Percentiles rank a stretch among this genome's conserved stretches.
phyloP scores from a whole-genome alignment of 345 rosid species.

The Nephelium lappaceum region DNA sequence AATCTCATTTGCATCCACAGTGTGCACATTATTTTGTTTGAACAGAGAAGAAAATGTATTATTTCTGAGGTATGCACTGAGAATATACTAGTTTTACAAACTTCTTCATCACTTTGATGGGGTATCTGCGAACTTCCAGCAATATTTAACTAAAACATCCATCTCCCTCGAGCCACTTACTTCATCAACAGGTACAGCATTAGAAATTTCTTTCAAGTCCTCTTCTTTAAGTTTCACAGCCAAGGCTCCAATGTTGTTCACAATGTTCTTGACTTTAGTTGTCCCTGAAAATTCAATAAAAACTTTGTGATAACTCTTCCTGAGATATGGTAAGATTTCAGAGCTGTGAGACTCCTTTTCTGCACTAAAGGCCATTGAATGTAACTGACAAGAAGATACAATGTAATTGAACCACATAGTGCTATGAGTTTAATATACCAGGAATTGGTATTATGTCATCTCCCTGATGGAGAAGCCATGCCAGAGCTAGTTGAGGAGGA shows the following conservation, averaged over 20 bases:
- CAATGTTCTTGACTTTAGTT: conserved; percentile 29
- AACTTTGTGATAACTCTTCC: not conserved
- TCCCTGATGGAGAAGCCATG: conserved; percentile 46
- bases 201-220: conserved; percentile 23
- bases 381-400: not conserved
- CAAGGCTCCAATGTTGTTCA: conserved; percentile 27
- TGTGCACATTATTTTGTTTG: not conserved
- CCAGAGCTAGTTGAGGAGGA: conserved; percentile 43
- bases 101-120: conserved; percentile 7
- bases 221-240: conserved; percentile 23
- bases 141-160: not conserved
- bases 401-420: not conserved
- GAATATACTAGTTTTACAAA: not conserved
- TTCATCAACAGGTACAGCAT: conserved; percentile 19
- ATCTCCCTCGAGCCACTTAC: conserved; percentile 19
- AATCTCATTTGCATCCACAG: not conserved
- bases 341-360: not conserved
- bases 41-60: not conserved
- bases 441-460: conserved; percentile 44
- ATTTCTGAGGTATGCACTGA: not conserved
- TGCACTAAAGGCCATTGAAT: not conserved
- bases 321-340: not conserved
- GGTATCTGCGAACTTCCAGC: conserved; percentile 22
- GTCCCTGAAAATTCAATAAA: conserved; percentile 22
- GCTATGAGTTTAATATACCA: conserved; percentile 17